Evolutionary conservation across 169 alveolate genomes (phyloP).

Genomic region (Plasmodium coatneyi): DNA sequence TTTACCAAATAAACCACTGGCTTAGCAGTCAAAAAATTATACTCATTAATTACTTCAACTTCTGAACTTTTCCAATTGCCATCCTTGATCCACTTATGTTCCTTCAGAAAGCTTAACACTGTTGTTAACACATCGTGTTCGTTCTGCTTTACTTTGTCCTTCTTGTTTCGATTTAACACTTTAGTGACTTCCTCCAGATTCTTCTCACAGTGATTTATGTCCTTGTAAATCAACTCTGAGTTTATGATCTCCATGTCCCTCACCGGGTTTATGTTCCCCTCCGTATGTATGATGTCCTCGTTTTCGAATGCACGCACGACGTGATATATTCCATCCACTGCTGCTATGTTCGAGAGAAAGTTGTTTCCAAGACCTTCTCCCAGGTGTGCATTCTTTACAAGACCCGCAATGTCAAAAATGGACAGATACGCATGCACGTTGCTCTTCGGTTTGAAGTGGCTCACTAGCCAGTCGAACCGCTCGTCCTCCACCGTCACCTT

Average conservation of each 20-base stretch:
- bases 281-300: slow-evolving; percentile 97
- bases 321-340: slow-evolving; percentile 98
- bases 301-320: slow-evolving; percentile 99
- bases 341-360: slow-evolving; percentile 97
- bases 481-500: slow-evolving; percentile 93
- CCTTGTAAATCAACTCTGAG: slow-evolving; percentile 96
- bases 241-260: slow-evolving; percentile 96
- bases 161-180: slow-evolving; percentile 91
- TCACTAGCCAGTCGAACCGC: slow-evolving; percentile 94
- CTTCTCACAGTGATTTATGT: slow-evolving; percentile 91
- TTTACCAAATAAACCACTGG: slow-evolving; percentile 98
- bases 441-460: slow-evolving; percentile 95
- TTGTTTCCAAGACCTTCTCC: slow-evolving; percentile 99
- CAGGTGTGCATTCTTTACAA: slow-evolving; percentile 98
- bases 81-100: slow-evolving; percentile 91
- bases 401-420: slow-evolving; percentile 99
- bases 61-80: slow-evolving; percentile 94
- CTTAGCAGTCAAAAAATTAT: slow-evolving; percentile 97
- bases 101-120: slow-evolving; percentile 89
- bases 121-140: slow-evolving; percentile 93
- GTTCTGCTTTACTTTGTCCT: slow-evolving; percentile 92
- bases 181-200: slow-evolving; percentile 93
- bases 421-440: slow-evolving; percentile 96
- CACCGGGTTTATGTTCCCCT: slow-evolving; percentile 98
- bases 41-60: slow-evolving; percentile 91